Conservation (phyloP, 2,329 filamentous ascomycete species). For the Scedosporium apiospermum region DNA sequence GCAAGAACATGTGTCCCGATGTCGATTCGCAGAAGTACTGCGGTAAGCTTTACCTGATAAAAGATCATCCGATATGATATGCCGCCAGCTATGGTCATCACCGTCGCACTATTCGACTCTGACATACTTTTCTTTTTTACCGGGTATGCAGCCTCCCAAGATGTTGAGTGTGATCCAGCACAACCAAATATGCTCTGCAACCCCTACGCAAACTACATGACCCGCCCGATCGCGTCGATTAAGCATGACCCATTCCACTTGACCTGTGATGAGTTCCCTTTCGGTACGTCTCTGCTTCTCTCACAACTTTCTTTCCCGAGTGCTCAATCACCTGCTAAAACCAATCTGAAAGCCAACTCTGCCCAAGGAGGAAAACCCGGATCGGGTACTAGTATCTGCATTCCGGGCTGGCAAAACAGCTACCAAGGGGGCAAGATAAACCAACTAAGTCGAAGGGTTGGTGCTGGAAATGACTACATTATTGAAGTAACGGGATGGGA, state of each 20-base stretch:
- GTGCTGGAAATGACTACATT: background rate
- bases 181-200: background rate
- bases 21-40: background rate
- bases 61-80: background rate
- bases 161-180: background rate
- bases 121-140: background rate
- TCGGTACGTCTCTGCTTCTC: background rate
- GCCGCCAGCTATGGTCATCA: background rate
- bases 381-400: background rate
- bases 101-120: background rate
- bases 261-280: background rate
- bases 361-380: background rate
- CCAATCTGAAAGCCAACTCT: background rate
- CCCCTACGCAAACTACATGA: background rate
- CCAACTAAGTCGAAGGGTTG: background rate
- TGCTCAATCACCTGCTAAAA: background rate
- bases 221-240: background rate
- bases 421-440: background rate
- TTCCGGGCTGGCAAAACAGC: background rate
- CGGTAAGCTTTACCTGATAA: background rate
- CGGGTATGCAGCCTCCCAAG: background rate
- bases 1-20: background rate
- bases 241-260: background rate
- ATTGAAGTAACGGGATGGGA: background rate
- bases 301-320: background rate